Conservation (phyloP, 495 filamentous ascomycete species). For the Podospora pseudocomata region DNA sequence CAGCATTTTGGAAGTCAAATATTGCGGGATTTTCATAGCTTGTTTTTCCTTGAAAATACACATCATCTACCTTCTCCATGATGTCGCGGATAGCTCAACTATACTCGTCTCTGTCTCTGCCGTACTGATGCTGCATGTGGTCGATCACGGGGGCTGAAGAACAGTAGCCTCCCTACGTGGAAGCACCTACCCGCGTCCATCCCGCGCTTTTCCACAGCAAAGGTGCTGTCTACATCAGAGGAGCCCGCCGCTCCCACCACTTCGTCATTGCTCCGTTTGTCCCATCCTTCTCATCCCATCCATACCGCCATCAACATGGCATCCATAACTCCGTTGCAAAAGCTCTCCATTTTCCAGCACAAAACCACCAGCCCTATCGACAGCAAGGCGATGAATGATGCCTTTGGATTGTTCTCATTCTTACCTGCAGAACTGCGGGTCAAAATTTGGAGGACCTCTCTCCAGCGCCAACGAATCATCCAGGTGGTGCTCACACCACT, state of each 20-base stretch:
- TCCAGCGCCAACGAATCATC: background rate
- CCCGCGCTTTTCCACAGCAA: background rate
- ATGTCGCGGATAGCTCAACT: background rate
- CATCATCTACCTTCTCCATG: too few species aligned
- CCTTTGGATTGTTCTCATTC: background rate
- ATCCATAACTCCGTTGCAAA: background rate
- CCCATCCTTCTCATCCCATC: background rate
- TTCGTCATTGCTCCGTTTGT: background rate
- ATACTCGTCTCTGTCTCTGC: background rate
- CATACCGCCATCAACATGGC: background rate
- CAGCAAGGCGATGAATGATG: background rate
- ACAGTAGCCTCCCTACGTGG: background rate
- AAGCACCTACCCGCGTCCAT: background rate
- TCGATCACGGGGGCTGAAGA: background rate
- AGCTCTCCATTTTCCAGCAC: background rate
- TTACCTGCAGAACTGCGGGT: background rate
- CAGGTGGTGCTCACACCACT: background rate
- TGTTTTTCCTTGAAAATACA: too few species aligned
- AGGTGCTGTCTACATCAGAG: background rate
- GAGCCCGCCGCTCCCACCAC: background rate
- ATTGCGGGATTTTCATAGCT: too few species aligned
- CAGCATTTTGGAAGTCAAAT: too few species aligned
- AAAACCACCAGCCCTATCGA: background rate
- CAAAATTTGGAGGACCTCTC: background rate
- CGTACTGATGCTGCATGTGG: background rate